phyloP scores from a whole-genome alignment of 1,139 yeast genomes.

The Insectozyma bohioensis region DNA sequence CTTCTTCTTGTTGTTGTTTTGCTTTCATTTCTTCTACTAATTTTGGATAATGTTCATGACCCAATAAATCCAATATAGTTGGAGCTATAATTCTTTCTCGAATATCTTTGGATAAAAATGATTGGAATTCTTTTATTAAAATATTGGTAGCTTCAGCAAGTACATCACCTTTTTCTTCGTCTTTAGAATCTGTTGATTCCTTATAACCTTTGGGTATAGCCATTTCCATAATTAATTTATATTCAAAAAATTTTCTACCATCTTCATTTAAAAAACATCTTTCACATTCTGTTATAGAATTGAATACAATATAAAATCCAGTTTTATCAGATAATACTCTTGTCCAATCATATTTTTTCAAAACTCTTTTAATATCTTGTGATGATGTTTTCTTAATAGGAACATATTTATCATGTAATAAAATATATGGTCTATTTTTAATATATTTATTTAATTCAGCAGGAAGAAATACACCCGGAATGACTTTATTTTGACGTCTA shows the following conservation, averaged over 20 bases:
- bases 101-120: constrained; percentile 67
- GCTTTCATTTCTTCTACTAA: constrained; percentile 45
- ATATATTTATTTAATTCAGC: constrained; percentile 46
- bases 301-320: constrained; percentile 75
- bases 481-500: constrained; percentile 30
- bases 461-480: constrained; percentile 42
- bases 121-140: constrained; percentile 62
- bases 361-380: constrained; percentile 52
- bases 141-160: constrained; percentile 60
- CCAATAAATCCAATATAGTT: constrained; percentile 58
- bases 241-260: constrained; percentile 53
- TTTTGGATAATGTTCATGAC: constrained; percentile 59
- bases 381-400: constrained; percentile 52
- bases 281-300: constrained; percentile 61
- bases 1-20: constrained; percentile 36
- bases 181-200: constrained; percentile 12
- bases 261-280: constrained; percentile 68
- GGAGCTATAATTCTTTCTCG: constrained; percentile 77
- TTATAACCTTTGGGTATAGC: constrained; percentile 39
- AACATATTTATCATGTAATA: constrained; percentile 53
- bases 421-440: constrained; percentile 55
- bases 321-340: constrained; percentile 59
- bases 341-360: constrained; percentile 62
- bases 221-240: constrained; percentile 56
- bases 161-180: constrained; percentile 23